These are phyloP conservation scores for Sphagnurus paluster DNA, from an alignment of 1,284 basidiomycete genomes.

Conservation along the genomic window DNA sequence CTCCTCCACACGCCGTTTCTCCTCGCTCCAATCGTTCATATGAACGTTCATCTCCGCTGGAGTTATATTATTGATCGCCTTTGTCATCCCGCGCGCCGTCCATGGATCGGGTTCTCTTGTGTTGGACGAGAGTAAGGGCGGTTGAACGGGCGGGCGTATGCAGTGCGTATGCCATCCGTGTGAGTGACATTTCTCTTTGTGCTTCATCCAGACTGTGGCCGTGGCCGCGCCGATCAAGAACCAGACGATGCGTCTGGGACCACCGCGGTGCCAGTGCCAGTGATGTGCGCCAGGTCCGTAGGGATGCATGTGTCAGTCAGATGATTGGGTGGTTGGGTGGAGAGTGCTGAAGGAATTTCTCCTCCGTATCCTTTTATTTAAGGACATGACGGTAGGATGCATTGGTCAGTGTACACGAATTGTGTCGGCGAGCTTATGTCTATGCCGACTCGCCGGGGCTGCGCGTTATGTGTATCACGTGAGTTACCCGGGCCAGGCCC, in stretches of 20 bases:
- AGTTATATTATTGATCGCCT: conserved; percentile 24
- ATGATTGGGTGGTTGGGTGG: background rate
- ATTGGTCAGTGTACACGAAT: conserved; percentile 13
- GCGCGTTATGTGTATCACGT: conserved; percentile 13
- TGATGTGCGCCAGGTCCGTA: conserved; percentile 27
- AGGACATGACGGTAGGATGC: conserved; percentile 15
- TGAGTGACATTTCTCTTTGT: conserved; percentile 29
- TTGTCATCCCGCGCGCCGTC: conserved; percentile 15
- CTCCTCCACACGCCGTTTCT: conserved; percentile 42
- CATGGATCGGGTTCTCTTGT: conserved; percentile 13
- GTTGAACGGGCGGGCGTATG: conserved; percentile 27
- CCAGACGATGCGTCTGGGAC: conserved; percentile 64
- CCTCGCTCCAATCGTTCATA: conserved; percentile 39
- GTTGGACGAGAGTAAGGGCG: conserved; percentile 21
- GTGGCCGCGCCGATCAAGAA: conserved; percentile 59
- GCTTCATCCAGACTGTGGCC: conserved; percentile 50
- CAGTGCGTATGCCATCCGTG: conserved; percentile 31
- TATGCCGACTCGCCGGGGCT: conserved; percentile 4
- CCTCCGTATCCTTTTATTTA: too few species aligned
- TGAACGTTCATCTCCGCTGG: conserved; percentile 22
- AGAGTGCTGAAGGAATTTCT: too few species aligned
- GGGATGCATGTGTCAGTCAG: conserved; percentile 32
- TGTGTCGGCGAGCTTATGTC: conserved; percentile 16
- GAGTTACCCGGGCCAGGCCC: too few species aligned
- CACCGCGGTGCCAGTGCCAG: conserved; percentile 33